phyloP scores from a whole-genome alignment of 2,329 filamentous ascomycete genomes.

The Penicillium sp. region DNA sequence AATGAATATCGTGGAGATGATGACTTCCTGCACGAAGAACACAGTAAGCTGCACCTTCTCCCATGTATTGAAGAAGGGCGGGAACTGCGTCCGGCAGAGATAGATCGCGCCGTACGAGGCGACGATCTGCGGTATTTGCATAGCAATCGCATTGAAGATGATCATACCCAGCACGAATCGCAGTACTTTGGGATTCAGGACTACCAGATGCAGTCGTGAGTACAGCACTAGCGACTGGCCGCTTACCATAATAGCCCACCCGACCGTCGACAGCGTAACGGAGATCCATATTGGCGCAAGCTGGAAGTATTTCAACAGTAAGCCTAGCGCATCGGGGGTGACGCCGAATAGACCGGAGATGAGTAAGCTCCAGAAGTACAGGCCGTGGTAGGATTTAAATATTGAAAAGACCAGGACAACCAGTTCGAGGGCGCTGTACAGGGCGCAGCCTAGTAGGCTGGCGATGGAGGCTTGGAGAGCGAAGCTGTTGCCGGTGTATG shows the following conservation, averaged over 20 bases:
- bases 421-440: constrained; percentile 14
- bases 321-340: constrained; percentile 8
- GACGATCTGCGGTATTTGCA: constrained; percentile 10
- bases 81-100: constrained; percentile 2
- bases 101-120: constrained; percentile 13
- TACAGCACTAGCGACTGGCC: constrained; percentile 15
- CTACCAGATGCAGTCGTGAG: constrained; percentile 14
- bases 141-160: constrained; percentile 7
- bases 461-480: constrained; percentile 11
- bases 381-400: constrained; percentile 9
- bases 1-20: constrained; percentile 13
- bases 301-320: constrained; percentile 14
- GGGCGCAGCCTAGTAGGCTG: constrained; percentile 10
- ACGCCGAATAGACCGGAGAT: constrained; percentile 6
- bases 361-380: constrained; percentile 16
- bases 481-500: constrained; percentile 15
- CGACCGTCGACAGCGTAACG: constrained; percentile 9
- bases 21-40: constrained; percentile 14
- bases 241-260: constrained; percentile 12
- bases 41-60: constrained; percentile 13
- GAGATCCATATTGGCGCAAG: constrained; percentile 14
- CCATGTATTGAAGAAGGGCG: constrained; percentile 7
- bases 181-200: constrained; percentile 3
- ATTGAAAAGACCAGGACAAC: constrained; percentile 9
- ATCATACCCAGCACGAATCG: constrained; percentile 11